Base-by-base conservation (phyloP, 1,284 basidiomycete genomes). In the Phenoliferia sp. region DNA sequence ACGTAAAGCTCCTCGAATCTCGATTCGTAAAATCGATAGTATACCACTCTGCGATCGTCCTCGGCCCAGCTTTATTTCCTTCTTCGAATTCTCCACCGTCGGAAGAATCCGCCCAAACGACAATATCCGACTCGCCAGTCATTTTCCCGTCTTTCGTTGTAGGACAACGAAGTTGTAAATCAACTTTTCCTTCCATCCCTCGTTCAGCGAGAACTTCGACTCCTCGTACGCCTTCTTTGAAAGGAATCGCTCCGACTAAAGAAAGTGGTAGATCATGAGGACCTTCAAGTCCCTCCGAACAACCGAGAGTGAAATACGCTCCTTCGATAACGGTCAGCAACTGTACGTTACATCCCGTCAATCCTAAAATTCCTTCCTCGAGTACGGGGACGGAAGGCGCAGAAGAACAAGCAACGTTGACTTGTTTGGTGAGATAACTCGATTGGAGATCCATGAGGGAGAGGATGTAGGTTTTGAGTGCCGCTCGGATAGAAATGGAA, bases 401-500 rank as follows among this genome's bases (percentile, higher is more conserved):
- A n/a, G 73, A 71, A 0, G 74, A 70, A 55, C 74, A 75, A 19
- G 74, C 73, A 48, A 72, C 70, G 63, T 67, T 71, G 66, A 73
- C 70, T 17, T 62, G 48, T 9, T 65, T 57, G 32, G 67, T 64
- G 55, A 75, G 70, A 50, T 72, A 61, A 15, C 60, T 50, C n/a
- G 66, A 54, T 26, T 75, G 74, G 16, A 70, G 63, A 1, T 65
- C 66, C 15, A 75, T 69, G 36, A 74, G 22, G 4, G 66, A 68
- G 35, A 66, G 52, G 54, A 74, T 68, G 65, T 74, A 74, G 7
- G 69, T 35, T 28, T 68, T 66, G 56, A 68, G 64, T 9, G 65
- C 63, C 28, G 61, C 57, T 26, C 62, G 68, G 22, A 66, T 54
- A 31, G 60, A 57, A 32, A 58, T 59, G 33, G 62, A 7, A 16